Base-by-base conservation (phyloP, 225 moss, liverwort and hornwort species). In the Neckera pumila region DNA sequence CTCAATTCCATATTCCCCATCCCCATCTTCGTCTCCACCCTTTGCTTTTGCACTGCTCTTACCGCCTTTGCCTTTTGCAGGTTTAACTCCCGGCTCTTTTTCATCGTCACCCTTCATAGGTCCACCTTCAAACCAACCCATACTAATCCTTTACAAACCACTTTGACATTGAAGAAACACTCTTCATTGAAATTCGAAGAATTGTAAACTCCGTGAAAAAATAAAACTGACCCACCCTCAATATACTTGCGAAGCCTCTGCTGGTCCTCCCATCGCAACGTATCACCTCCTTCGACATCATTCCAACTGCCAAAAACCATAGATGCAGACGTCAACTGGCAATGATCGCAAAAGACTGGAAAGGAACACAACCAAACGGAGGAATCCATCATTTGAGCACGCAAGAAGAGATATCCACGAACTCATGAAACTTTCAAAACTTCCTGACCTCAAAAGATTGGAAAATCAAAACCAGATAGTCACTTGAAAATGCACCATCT, bases 181-280 rank as follows among this genome's bases (percentile, higher is more conserved):
- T 30, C 33, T 85, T n/a, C 40, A 80, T 61, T 78, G 38, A 30
- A 74, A 59, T 53, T 62, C 54, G 86, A 84, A 28, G 38, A 70
- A 84, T 21, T 62, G 34, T 53, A 61, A 56, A 86, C 79, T 34
- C 42, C 26, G 69, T 19, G 62, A 56, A 21, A 19, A 59, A 54
- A 69, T 23, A 72, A 33, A 56, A 69, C 7, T 33, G 36, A 84
- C 92, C 28, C 88, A 93, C 93, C 91, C 49, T 97, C 96, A 45
- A 97, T 92, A 47, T 95, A 97, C 64, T 92, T 96, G 83, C 92
- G 93, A 90, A 98, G 93, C 89, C 91, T 97, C 88, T 98, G 95
- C 80, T 91, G 92, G 92, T 98, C 98, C 82, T 98, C 98, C 98
- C 98, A 98, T 74, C 98, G 96, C 76, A 98, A 84, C 86, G 94